Conservation (phyloP, 2,329 filamentous ascomycete genomes). For the Colletotrichum paranaense region DNA sequence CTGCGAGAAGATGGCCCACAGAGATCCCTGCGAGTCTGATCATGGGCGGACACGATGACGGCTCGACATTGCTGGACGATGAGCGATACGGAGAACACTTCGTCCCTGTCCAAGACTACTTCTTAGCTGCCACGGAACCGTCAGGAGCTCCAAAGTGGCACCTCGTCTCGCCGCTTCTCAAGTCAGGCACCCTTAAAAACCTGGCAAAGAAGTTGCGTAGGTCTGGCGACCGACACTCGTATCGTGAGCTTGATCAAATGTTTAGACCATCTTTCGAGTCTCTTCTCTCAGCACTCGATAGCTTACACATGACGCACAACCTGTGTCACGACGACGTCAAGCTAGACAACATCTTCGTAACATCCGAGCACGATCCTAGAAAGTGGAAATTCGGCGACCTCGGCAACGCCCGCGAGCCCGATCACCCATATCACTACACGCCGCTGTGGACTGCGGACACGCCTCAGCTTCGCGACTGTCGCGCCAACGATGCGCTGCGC, state of each 20-base stretch:
- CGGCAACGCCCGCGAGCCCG: constrained; percentile 44
- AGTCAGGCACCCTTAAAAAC: constrained; percentile 41
- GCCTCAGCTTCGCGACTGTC: constrained; percentile 45
- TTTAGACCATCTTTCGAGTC: constrained; percentile 44
- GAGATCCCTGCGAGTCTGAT: constrained; percentile 45
- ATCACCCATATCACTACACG: constrained; percentile 45
- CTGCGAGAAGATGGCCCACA: constrained; percentile 42
- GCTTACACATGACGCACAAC: constrained; percentile 40
- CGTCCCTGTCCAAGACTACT: constrained; percentile 45
- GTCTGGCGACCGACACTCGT: constrained; percentile 30
- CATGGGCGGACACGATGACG: constrained; percentile 40
- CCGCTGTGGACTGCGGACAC: constrained; percentile 44
- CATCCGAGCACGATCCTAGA: constrained; percentile 28
- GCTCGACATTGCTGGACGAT: not conserved
- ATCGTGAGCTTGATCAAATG: constrained; percentile 42
- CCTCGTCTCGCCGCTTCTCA: constrained; percentile 43
- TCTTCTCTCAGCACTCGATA: constrained; percentile 41
- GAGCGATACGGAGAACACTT: constrained; percentile 36
- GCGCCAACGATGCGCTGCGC: constrained; percentile 45
- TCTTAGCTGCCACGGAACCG: constrained; percentile 38
- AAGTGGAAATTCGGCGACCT: constrained; percentile 47
- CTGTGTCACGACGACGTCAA: constrained; percentile 49
- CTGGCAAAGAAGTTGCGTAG: constrained; percentile 39
- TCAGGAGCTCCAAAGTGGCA: constrained; percentile 40
- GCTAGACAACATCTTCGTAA: constrained; percentile 46